These are phyloP conservation scores for Monosporascus sp. DNA, from an alignment of 2,329 filamentous ascomycete genomes.

Conservation along the genomic window DNA sequence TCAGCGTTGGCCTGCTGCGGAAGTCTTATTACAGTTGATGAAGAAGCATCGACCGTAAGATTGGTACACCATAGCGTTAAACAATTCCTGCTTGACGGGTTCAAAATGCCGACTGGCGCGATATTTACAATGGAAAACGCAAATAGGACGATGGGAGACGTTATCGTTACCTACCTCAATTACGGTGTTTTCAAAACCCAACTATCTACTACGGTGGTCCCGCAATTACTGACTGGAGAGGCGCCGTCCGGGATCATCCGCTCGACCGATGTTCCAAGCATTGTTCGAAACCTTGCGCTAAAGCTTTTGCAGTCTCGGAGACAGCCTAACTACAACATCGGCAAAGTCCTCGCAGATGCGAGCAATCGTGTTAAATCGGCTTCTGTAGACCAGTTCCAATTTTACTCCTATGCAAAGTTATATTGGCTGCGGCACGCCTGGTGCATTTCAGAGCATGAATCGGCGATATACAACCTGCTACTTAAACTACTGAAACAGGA, in stretches of 20 bases:
- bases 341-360: background rate
- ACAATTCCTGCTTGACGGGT: conserved; percentile 24
- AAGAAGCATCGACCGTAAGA: conserved; percentile 25
- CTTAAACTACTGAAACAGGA: too few relatives aligned
- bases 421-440: too few relatives aligned
- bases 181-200: background rate
- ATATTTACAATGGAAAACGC: background rate
- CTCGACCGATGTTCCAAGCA: background rate
- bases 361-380: too few relatives aligned
- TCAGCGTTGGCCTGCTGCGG: conserved; percentile 25
- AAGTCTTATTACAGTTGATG: conserved; percentile 28
- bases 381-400: too few relatives aligned
- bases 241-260: background rate
- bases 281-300: background rate
- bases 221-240: background rate
- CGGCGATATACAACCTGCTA: too few relatives aligned
- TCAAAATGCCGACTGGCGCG: conserved; percentile 4
- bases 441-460: too few relatives aligned
- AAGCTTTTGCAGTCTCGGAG: background rate
- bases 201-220: background rate
- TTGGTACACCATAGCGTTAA: conserved; percentile 31
- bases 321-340: background rate
- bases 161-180: background rate
- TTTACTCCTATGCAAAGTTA: too few relatives aligned
- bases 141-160: background rate